Evolutionary conservation across 1,284 basidiomycete species (phyloP).

Genomic region (Cystobasidium slooffiae): DNA sequence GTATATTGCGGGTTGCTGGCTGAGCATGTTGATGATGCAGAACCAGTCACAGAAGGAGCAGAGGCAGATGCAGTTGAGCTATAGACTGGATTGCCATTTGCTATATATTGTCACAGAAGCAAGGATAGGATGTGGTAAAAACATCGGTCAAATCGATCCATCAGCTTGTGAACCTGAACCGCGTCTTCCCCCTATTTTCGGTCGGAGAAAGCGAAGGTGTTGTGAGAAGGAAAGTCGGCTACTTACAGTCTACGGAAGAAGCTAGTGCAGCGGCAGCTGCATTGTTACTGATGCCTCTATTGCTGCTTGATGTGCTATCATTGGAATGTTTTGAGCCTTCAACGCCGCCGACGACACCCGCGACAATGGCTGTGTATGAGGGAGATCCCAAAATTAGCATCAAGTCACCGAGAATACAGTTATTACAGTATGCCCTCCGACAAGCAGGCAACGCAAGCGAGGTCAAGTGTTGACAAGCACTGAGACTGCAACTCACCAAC

Average conservation of each 20-base stretch:
- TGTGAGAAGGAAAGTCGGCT: not conserved
- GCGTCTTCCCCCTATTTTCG: conserved; percentile 12
- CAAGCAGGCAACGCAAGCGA: not conserved
- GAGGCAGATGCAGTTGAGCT: conserved; percentile 71
- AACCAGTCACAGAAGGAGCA: conserved; percentile 67
- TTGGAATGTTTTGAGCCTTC: conserved; percentile 24
- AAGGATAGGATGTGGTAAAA: not conserved
- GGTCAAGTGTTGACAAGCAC: no score
- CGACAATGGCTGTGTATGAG: conserved; percentile 32
- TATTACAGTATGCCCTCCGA: not conserved
- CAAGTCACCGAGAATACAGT: not conserved
- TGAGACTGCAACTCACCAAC: conserved; percentile 14
- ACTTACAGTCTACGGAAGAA: not conserved
- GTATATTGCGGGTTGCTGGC: conserved; percentile 57
- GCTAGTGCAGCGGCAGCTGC: conserved; percentile 9
- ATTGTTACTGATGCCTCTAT: conserved; percentile 9
- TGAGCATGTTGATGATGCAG: conserved; percentile 49
- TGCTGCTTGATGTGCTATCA: conserved; percentile 12
- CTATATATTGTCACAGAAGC: not conserved
- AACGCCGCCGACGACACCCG: conserved; percentile 42
- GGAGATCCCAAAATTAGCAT: conserved; percentile 28
- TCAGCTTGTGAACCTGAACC: not conserved
- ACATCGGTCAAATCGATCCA: not conserved
- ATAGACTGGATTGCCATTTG: conserved; percentile 53
- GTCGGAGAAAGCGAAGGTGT: not conserved